Percentiles rank a stretch among this genome's conserved stretches.
Evolutionary conservation across 2,329 filamentous ascomycete species (phyloP).

Genomic region (Colletotrichum scovillei): DNA sequence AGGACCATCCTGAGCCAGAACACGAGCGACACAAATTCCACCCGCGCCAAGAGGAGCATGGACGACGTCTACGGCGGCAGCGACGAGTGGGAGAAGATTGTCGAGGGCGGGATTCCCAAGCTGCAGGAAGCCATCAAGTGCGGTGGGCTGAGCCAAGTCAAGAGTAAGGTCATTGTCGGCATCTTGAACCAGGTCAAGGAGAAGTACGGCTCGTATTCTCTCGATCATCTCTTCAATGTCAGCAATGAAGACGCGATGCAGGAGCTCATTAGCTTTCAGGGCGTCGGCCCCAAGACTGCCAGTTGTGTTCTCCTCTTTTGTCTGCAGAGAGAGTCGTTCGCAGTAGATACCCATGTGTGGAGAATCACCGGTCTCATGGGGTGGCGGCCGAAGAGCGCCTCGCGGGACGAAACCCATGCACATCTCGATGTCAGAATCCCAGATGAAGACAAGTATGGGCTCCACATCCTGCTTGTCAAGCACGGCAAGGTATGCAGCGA

Average conservation of each 20-base stretch:
- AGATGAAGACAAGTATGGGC: conserved; percentile 59
- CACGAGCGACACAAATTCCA: conserved; percentile 66
- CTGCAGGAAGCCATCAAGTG: conserved; percentile 72
- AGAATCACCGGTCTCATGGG: conserved; percentile 60
- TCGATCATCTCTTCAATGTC: conserved; percentile 59
- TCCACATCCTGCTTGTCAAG: conserved; percentile 61
- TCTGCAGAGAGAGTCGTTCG: conserved; percentile 58
- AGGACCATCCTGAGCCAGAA: conserved; percentile 65
- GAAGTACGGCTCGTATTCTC: conserved; percentile 54
- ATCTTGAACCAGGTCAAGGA: conserved; percentile 73
- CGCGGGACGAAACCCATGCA: conserved; percentile 58
- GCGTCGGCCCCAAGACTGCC: conserved; percentile 66
- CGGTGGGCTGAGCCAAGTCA: conserved; percentile 78
- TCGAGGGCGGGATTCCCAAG: conserved; percentile 49
- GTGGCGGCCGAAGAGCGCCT: conserved; percentile 56
- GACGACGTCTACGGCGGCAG: conserved; percentile 55
- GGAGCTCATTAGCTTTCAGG: conserved; percentile 61
- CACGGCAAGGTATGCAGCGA: conserved; percentile 59
- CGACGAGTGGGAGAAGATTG: conserved; percentile 56
- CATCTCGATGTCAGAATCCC: conserved; percentile 62
- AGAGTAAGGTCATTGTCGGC: conserved; percentile 77
- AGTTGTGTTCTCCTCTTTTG: conserved; percentile 65
- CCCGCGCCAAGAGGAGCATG: conserved; percentile 66
- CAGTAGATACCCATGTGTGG: conserved; percentile 65
- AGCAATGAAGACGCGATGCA: conserved; percentile 59